Evolutionary conservation across 352 stramenopile genomes (phyloP).

Genomic region (Pythium rhizo-oryzae): DNA sequence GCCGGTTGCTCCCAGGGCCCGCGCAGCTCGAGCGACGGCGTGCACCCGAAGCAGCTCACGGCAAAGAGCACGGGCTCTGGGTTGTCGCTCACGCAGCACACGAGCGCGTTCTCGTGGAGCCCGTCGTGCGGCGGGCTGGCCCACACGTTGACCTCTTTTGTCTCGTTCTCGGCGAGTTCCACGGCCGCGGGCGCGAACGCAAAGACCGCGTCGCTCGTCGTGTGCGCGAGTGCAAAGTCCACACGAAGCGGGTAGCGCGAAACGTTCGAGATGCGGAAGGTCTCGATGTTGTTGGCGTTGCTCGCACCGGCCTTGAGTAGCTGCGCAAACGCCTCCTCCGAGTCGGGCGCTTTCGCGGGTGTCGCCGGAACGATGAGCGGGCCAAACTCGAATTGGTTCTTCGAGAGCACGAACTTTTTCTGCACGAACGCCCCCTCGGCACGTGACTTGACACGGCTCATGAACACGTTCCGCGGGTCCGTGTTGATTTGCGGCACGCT

Average conservation of each 20-base stretch:
- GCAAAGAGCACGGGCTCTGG: conserved; percentile 87
- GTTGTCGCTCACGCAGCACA: conserved; percentile 93
- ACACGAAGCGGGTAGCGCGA: conserved; percentile 77
- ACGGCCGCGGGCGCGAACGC: conserved; percentile 69
- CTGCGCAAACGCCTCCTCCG: conserved; percentile 52
- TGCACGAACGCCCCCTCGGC: conserved; percentile 67
- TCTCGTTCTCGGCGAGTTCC: conserved; percentile 89
- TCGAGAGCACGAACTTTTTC: conserved; percentile 93
- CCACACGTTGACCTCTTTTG: conserved; percentile 91
- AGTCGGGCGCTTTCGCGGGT: conserved; percentile 30
- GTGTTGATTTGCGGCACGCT: conserved; percentile 92
- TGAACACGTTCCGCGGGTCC: conserved; percentile 95
- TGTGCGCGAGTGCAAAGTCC: conserved; percentile 52
- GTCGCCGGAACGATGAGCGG: conserved; percentile 75
- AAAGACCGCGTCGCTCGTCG: conserved; percentile 49
- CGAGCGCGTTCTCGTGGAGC: conserved; percentile 73
- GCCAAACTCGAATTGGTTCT: conserved; percentile 93
- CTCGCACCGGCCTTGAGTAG: conserved; percentile 35
- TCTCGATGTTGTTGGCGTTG: conserved; percentile 76
- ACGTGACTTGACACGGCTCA: conserved; percentile 89
- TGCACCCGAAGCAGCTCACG: conserved; percentile 88
- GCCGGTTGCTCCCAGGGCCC: conserved; percentile 87
- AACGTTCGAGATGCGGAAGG: conserved; percentile 92
- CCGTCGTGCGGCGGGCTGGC: conserved; percentile 76
- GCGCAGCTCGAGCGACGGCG: conserved; percentile 69